Conservation (phyloP, 2,329 filamentous ascomycete species). For the Pyrenochaeta sp. region DNA sequence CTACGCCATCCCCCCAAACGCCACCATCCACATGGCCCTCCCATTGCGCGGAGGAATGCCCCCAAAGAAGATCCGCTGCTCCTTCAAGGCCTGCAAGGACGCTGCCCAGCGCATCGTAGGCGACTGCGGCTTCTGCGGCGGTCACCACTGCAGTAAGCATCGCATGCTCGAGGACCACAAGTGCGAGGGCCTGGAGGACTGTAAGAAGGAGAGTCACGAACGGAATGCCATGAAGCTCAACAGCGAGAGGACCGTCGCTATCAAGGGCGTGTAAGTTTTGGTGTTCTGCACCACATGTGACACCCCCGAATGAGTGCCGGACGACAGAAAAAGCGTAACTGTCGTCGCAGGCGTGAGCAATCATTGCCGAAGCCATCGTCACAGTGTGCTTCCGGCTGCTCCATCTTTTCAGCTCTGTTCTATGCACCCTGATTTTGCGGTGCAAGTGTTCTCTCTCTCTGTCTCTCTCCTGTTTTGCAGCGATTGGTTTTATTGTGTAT, state of each 20-base stretch:
- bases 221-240: constrained; percentile 93
- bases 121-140: constrained; percentile 93
- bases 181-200: constrained; percentile 92
- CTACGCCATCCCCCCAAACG: constrained; percentile 59
- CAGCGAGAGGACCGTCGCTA: constrained; percentile 89
- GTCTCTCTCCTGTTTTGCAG: neutral
- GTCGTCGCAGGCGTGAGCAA: no score
- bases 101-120: constrained; percentile 92
- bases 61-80: constrained; percentile 83
- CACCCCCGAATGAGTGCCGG: no score
- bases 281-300: neutral
- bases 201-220: constrained; percentile 96
- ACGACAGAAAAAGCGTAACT: no score
- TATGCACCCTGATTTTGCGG: no score
- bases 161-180: constrained; percentile 92
- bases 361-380: no score
- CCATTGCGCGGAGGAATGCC: constrained; percentile 66
- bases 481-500: neutral
- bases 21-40: constrained; percentile 63
- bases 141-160: constrained; percentile 95
- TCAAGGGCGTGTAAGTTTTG: constrained; percentile 83
- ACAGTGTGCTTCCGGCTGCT: neutral
- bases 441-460: no score
- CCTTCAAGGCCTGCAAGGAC: constrained; percentile 87
- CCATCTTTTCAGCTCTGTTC: neutral